A percentile compares a stretch with the other conserved stretches of the same genome.
Conservation (phyloP, 495 filamentous ascomycete genomes). For the Margaritispora aquatica region DNA sequence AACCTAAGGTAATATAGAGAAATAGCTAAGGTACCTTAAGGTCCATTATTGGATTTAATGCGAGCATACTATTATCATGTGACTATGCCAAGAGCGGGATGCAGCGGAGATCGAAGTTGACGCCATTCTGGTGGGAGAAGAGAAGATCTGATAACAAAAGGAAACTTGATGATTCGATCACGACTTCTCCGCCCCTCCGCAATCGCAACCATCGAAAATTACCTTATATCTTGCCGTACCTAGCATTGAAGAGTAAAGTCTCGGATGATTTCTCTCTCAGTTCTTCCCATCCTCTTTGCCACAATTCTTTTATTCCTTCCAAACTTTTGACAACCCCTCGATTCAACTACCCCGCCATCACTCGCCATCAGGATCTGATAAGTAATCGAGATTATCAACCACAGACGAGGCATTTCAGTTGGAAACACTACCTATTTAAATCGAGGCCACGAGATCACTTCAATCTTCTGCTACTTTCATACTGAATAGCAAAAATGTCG, state of each 20-base stretch:
- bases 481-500: constrained; percentile 49
- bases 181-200: background rate
- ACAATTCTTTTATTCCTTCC: background rate
- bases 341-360: constrained; percentile 8
- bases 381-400: background rate
- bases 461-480: background rate
- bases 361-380: background rate
- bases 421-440: background rate
- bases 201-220: background rate
- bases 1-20: too few species aligned
- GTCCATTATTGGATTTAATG: too few species aligned
- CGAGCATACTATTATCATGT: background rate
- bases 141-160: constrained; percentile 7
- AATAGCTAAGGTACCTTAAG: too few species aligned
- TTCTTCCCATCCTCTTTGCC: background rate
- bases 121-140: background rate
- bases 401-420: background rate
- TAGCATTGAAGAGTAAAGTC: background rate
- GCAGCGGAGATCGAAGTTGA: background rate
- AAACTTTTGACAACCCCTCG: background rate
- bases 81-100: background rate
- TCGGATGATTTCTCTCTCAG: background rate
- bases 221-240: background rate
- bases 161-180: background rate
- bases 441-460: too few species aligned